Evolutionary conservation across 495 filamentous ascomycete species (phyloP).

Genomic region (Rhypophila decipiens): DNA sequence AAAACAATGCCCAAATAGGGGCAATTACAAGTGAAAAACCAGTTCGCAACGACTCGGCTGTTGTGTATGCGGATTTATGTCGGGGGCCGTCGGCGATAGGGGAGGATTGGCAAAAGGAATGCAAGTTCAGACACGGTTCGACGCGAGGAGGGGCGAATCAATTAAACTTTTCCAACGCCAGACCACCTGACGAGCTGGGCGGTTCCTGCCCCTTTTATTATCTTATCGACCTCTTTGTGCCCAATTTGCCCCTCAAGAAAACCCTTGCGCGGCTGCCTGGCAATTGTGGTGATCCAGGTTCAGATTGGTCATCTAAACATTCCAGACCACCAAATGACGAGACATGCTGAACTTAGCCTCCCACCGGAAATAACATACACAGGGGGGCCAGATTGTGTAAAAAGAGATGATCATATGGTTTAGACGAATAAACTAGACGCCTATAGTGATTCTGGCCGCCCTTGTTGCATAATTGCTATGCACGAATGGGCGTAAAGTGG

Average conservation of each 20-base stretch:
- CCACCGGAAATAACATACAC: too few species aligned
- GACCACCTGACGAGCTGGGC: constrained; percentile 18
- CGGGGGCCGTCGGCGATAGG: background rate
- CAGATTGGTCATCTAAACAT: too few species aligned
- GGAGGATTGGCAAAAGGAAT: background rate
- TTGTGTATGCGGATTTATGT: background rate
- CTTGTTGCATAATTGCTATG: too few species aligned
- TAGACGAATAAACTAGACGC: too few species aligned
- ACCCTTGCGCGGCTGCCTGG: background rate
- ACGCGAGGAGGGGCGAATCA: constrained; percentile 27
- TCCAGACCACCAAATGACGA: too few species aligned
- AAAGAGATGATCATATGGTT: too few species aligned
- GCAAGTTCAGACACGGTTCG: constrained; percentile 3
- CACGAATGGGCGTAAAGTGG: constrained; percentile 1
- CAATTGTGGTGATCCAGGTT: too few species aligned
- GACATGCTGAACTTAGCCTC: too few species aligned
- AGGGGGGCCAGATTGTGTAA: too few species aligned
- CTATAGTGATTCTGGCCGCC: too few species aligned
- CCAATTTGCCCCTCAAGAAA: background rate
- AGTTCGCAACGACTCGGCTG: too few species aligned
- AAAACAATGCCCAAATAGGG: background rate
- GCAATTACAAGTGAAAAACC: background rate
- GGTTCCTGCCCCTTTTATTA: background rate
- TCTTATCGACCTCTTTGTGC: background rate
- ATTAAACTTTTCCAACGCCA: constrained; percentile 23